Conservation (phyloP, 495 filamentous ascomycete genomes). For the Penicillium steckii region DNA sequence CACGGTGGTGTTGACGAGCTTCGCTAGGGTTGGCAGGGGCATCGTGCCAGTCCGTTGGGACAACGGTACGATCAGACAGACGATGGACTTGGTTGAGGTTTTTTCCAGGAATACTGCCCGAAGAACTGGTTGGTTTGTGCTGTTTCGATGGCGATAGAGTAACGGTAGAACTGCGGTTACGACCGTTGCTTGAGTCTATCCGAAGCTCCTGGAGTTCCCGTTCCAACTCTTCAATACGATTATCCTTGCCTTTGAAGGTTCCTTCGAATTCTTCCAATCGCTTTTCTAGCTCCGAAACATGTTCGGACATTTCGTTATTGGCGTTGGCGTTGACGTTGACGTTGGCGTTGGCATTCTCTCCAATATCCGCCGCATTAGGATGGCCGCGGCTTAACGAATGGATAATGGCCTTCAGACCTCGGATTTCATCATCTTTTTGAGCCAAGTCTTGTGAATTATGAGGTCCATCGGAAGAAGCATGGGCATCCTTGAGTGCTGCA, state of each 20-base stretch:
- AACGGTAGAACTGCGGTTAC: constrained; percentile 43
- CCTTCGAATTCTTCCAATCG: constrained; percentile 75
- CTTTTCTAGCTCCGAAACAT: constrained; percentile 57
- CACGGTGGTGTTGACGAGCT: constrained; percentile 34
- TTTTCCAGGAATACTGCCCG: constrained; percentile 25
- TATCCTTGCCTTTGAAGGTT: constrained; percentile 65
- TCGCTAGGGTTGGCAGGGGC: constrained; percentile 19
- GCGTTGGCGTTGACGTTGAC: constrained; percentile 9
- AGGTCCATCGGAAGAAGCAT: constrained; percentile 48
- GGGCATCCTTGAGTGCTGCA: constrained; percentile 54
- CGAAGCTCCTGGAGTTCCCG: constrained; percentile 72
- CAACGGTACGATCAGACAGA: constrained; percentile 48
- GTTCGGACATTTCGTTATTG: constrained; percentile 32
- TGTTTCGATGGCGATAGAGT: constrained; percentile 35
- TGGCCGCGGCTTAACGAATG: constrained; percentile 82
- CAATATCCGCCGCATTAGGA: constrained; percentile 37
- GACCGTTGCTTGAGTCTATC: constrained; percentile 22
- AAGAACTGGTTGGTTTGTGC: constrained; percentile 40
- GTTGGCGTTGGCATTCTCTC: constrained; percentile 25
- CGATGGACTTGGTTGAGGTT: constrained; percentile 37
- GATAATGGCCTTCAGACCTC: constrained; percentile 95
- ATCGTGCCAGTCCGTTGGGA: constrained; percentile 46
- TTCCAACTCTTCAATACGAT: constrained; percentile 87
- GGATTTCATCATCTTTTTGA: constrained; percentile 95
- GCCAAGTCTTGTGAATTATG: constrained; percentile 71